A percentile compares a stretch with the other conserved stretches of the same genome.
Evolutionary conservation across 805 yeast species (phyloP).

Genomic region (Wickerhamiella sergipiensis): DNA sequence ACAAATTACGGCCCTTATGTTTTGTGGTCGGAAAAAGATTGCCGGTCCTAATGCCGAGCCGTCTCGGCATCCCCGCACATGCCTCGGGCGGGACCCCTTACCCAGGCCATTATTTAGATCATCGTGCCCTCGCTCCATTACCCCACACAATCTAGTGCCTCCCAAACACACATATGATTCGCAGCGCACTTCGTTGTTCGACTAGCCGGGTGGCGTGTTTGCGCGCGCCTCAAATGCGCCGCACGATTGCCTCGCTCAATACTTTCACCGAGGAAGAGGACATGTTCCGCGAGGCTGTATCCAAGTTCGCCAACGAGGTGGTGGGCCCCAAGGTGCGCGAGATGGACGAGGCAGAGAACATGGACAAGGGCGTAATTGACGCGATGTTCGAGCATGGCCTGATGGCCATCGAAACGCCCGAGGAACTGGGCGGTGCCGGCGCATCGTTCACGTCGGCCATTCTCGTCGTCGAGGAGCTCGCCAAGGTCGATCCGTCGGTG

Average conservation of each 20-base stretch:
- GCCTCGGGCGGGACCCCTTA: not conserved
- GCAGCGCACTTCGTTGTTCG: not conserved
- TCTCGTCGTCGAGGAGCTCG: constrained; percentile 32
- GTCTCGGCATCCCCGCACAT: not conserved
- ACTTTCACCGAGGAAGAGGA: constrained; percentile 30
- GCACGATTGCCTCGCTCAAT: constrained; percentile 16
- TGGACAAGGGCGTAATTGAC: constrained; percentile 14
- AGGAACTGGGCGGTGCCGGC: constrained; percentile 33
- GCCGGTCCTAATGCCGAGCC: not conserved
- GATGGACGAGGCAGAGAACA: constrained; percentile 22
- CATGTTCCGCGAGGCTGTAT: constrained; percentile 29
- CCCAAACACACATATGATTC: not conserved
- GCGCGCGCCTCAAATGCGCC: not conserved
- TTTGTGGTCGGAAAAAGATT: no score
- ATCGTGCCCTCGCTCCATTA: no score
- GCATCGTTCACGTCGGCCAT: constrained; percentile 33
- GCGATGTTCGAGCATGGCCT: constrained; percentile 27
- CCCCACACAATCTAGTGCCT: not conserved
- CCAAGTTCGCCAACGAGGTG: constrained; percentile 28
- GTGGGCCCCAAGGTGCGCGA: constrained; percentile 28
- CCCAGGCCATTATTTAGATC: not conserved
- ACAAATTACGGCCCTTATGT: no score
- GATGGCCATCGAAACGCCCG: constrained; percentile 36
- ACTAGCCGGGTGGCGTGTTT: not conserved
- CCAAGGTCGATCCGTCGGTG: constrained; percentile 32